Evolutionary conservation across 2,329 filamentous ascomycete genomes (phyloP), one percentile per base, ranked within the genome.

Genomic region (Pseudocercospora cruenta): DNA sequence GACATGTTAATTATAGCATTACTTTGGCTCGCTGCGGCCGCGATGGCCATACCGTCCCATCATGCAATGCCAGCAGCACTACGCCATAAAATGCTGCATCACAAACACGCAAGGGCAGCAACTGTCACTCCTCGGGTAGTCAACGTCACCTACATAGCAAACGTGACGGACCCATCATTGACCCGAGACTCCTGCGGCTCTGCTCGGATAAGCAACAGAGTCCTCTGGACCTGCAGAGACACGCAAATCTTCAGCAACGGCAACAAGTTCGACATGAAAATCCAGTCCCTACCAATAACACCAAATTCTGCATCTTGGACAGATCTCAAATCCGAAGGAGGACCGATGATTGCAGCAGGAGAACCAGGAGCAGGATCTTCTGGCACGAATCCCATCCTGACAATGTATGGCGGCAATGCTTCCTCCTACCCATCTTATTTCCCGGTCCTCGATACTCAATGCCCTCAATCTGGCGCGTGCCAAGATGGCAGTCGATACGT

Each of bases 191-290:
- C 71, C 3, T 74, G 72, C 55, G 70, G 67, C 14, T 73, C 71
- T 1, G 49, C 58, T 21, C 64, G 65, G 2, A 62, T 74, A 4
- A 62, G 63, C 33, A 60, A 63, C 14, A 65, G 72, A 63, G 65
- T 67, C 22, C 62, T 73, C 8, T 73, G 72, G 72, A 74, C 72
- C 22, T 74, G 72, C 64, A 65, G 72, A 63, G 72, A 74, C 26
- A 74, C 71, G 12, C 61, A 64, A 39, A 45, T 49, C 4, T 72
- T 69, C 53, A 28, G 24, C 45, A 58, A 69, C 16, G 39, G 14
- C 36, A 33, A 55, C 58, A 31, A 64, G 16, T 16, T 60, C 14
- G 36, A 67, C 26, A 51, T 58, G 49, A 64, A 57, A 49, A 43
- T 49, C 16, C 60, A 63, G 10, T 16, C 53, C 21, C 33, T 67